Evolutionary conservation across 1,139 yeast species (phyloP).

Genomic region (Zygosaccharomyces sapae): DNA sequence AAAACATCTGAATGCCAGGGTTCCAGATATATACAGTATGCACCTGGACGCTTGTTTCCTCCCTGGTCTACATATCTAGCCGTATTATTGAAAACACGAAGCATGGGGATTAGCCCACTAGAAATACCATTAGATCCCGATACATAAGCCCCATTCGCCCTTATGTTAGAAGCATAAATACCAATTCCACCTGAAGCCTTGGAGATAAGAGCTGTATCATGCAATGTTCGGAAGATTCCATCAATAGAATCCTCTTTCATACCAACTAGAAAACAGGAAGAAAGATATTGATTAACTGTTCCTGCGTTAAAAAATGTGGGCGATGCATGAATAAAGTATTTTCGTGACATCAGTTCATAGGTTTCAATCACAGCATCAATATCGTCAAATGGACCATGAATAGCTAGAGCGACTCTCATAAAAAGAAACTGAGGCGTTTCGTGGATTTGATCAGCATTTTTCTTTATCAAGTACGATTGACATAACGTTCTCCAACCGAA

Average conservation of each 20-base stretch:
- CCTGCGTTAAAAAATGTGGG: slow-evolving; percentile 90
- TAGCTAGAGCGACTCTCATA: slow-evolving; percentile 86
- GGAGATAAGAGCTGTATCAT: slow-evolving; percentile 79
- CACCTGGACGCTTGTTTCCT: slow-evolving; percentile 92
- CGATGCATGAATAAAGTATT: slow-evolving; percentile 82
- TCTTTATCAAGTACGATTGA: slow-evolving; percentile 70
- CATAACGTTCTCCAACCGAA: slow-evolving; percentile 86
- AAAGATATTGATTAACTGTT: slow-evolving; percentile 76
- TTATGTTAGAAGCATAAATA: slow-evolving; percentile 72
- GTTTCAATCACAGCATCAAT: slow-evolving; percentile 70
- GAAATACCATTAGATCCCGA: slow-evolving; percentile 92
- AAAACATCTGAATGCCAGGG: slow-evolving; percentile 90
- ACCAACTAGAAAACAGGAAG: slow-evolving; percentile 81
- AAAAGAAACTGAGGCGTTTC: slow-evolving; percentile 89
- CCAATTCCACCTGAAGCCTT: slow-evolving; percentile 93
- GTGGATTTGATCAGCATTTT: slow-evolving; percentile 57
- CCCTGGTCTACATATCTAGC: slow-evolving; percentile 93
- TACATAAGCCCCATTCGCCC: slow-evolving; percentile 79
- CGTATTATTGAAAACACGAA: slow-evolving; percentile 82
- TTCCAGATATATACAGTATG: slow-evolving; percentile 80
- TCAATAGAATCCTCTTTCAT: slow-evolving; percentile 89
- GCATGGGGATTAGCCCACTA: slow-evolving; percentile 84
- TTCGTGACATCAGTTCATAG: slow-evolving; percentile 75
- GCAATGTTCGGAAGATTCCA: slow-evolving; percentile 81
- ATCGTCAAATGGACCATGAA: slow-evolving; percentile 59